A percentile compares a stretch with the other conserved stretches of the same genome.
phyloP scores from a whole-genome alignment of 345 rosid genomes.

The Rhodamnia rubescens region DNA sequence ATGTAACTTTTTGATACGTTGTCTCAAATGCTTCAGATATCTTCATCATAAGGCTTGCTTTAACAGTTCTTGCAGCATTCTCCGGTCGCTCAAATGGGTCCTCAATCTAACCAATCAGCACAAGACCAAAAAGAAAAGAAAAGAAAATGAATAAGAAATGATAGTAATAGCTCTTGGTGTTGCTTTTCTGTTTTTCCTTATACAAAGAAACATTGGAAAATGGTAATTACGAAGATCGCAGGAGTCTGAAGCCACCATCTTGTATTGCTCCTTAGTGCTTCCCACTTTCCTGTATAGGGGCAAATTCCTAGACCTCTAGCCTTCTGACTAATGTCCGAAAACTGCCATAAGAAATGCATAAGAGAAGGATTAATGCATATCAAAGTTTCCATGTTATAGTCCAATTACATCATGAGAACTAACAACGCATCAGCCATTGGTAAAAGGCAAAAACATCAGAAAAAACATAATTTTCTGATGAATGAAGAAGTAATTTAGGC shows the following conservation, averaged over 20 bases:
- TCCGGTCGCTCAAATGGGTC: slow-evolving; percentile 90
- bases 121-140: background rate
- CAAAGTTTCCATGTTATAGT: background rate
- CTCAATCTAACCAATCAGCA: slow-evolving; percentile 42
- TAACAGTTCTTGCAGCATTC: slow-evolving; percentile 65
- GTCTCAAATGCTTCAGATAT: slow-evolving; percentile 43
- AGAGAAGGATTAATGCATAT: background rate
- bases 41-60: slow-evolving; percentile 29
- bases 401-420: background rate
- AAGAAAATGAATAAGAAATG: background rate
- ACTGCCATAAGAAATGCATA: slow-evolving; percentile 22
- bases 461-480: background rate
- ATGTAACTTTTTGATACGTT: slow-evolving; percentile 20
- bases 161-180: background rate
- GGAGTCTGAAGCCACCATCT: slow-evolving; percentile 69
- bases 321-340: slow-evolving; percentile 32
- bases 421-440: background rate
- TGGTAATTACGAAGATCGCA: slow-evolving; percentile 48
- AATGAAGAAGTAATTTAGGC: background rate
- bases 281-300: slow-evolving; percentile 65
- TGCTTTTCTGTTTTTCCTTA: background rate
- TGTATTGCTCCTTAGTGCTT: slow-evolving; percentile 37
- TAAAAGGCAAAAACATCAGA: background rate
- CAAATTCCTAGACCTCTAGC: slow-evolving; percentile 59
- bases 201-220: background rate